phyloP scores from a whole-genome alignment of 148 eudicot genomes.

The Gaultheria prostrata region DNA sequence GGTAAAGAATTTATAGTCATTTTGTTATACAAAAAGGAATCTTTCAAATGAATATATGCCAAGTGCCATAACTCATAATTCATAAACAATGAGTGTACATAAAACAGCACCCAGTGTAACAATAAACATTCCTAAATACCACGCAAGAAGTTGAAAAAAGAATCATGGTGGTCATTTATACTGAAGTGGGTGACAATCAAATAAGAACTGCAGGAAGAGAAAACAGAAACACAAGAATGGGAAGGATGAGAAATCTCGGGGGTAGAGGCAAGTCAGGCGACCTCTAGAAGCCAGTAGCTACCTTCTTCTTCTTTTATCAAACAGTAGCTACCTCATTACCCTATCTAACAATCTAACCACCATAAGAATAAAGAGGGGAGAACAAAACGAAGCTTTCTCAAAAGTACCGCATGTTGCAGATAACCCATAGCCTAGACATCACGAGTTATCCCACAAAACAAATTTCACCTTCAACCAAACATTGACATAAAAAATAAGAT shows the following conservation, averaged over 20 bases:
- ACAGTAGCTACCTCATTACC: background rate
- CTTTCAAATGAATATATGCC: background rate
- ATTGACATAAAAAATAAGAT: background rate
- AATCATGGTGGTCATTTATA: background rate
- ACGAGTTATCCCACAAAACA: background rate
- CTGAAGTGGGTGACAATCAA: background rate
- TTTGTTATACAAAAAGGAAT: background rate
- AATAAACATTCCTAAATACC: background rate
- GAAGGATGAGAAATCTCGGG: background rate
- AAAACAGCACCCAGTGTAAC: background rate
- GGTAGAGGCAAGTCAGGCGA: background rate
- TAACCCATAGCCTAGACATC: background rate
- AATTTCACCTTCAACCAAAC: background rate
- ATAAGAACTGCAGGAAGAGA: background rate
- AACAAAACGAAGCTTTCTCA: background rate
- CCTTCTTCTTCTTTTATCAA: no score
- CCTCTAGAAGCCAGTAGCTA: background rate
- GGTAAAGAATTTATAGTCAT: background rate
- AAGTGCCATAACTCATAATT: background rate
- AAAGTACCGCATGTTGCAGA: background rate
- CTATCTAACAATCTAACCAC: background rate
- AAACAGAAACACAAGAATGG: background rate
- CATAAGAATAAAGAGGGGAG: background rate
- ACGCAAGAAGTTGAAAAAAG: background rate
- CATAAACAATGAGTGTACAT: background rate